These are phyloP conservation scores for Solanum sejunctum DNA, from an alignment of 257 asterid species.

Conservation along the genomic window DNA sequence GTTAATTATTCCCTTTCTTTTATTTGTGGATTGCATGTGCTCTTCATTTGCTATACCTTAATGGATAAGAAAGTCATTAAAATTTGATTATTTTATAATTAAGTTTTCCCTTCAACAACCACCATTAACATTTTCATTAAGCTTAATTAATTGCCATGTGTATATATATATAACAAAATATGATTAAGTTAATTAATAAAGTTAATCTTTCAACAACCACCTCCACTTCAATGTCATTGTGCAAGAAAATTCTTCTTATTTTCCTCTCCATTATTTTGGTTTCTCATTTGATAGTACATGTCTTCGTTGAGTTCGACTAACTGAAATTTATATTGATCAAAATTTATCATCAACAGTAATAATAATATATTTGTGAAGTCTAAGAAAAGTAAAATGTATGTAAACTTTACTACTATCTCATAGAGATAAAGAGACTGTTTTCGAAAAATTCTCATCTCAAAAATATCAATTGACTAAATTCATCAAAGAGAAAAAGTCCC, in stretches of 20 bases:
- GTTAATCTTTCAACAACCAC: neutral
- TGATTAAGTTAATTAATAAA: neutral
- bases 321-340: neutral
- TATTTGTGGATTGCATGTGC: constrained; percentile 28
- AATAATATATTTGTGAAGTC: too few relatives aligned
- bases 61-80: constrained; percentile 23
- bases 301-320: fast-evolving
- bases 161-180: neutral
- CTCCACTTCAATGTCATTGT: neutral
- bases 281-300: neutral
- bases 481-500: neutral
- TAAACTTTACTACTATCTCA: too few relatives aligned
- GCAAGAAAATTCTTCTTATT: neutral
- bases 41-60: constrained; percentile 3
- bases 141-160: neutral
- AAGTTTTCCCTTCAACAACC: neutral
- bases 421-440: too few relatives aligned
- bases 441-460: too few relatives aligned
- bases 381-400: too few relatives aligned
- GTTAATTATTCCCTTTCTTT: constrained; percentile 6
- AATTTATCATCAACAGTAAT: too few relatives aligned
- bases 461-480: too few relatives aligned
- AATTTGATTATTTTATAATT: neutral
- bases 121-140: neutral
- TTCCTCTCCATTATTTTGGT: neutral